phyloP scores from a whole-genome alignment of 2,329 filamentous ascomycete species.

The Claviceps digitariae region DNA sequence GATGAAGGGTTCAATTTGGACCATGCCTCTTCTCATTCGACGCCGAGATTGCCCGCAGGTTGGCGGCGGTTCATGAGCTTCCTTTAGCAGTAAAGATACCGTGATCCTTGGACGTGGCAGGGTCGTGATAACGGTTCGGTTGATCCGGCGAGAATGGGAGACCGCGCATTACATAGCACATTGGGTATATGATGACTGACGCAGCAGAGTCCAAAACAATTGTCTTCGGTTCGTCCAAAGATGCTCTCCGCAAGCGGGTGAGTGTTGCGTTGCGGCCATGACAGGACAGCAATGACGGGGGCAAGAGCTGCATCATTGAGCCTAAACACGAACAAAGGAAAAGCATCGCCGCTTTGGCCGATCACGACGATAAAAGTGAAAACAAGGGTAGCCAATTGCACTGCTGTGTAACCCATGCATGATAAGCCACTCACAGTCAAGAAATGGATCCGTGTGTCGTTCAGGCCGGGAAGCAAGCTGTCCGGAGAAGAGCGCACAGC shows the following conservation, averaged over 20 bases:
- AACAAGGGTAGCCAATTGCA: neutral
- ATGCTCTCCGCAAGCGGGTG: neutral
- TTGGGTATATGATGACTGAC: neutral
- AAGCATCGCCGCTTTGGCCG: neutral
- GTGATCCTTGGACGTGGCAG: neutral
- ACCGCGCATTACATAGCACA: neutral
- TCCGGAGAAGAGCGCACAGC: neutral
- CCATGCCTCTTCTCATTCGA: neutral
- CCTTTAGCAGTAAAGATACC: neutral
- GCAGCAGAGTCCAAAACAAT: neutral
- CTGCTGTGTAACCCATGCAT: constrained; percentile 5
- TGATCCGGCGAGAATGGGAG: neutral
- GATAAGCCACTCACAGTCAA: constrained; percentile 5
- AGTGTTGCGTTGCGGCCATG: neutral
- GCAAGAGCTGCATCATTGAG: neutral
- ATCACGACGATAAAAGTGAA: neutral
- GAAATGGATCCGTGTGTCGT: neutral
- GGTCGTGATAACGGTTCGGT: neutral
- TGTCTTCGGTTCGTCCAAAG: neutral
- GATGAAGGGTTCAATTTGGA: neutral
- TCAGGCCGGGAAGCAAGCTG: neutral
- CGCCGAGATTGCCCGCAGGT: neutral
- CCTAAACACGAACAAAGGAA: neutral
- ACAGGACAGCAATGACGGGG: neutral
- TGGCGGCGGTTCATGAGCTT: constrained; percentile 3